phyloP scores from a whole-genome alignment of 306 rosid genomes.

The Pyrus pyrifolia region DNA sequence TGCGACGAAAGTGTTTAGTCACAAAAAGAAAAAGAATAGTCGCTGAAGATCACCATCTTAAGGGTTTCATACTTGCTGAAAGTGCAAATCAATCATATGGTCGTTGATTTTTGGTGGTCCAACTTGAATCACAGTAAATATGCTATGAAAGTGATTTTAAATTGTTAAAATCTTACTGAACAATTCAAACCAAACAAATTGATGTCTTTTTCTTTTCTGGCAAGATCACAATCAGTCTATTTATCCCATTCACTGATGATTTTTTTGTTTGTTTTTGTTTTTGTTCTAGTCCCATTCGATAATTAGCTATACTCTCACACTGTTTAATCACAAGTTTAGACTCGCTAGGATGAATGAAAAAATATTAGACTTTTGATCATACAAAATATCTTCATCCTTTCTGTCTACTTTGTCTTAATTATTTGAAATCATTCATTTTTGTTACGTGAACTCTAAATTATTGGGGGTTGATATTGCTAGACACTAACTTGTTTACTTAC shows the following conservation, averaged over 20 bases:
- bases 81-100: too few species aligned
- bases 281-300: background rate
- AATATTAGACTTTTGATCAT: background rate
- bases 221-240: background rate
- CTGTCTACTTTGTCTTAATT: background rate
- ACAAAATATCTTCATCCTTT: background rate
- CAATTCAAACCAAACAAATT: background rate
- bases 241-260: background rate
- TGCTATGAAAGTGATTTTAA: too few species aligned
- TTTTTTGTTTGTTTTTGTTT: background rate
- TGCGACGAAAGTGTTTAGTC: too few species aligned
- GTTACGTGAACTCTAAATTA: background rate
- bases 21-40: too few species aligned
- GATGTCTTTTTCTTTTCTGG: background rate
- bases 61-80: too few species aligned
- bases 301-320: background rate
- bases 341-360: background rate
- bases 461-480: too few species aligned
- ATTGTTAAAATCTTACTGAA: too few species aligned
- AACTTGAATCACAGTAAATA: too few species aligned
- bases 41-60: too few species aligned
- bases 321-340: background rate
- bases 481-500: too few species aligned
- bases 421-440: background rate
- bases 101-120: too few species aligned